A percentile compares a stretch with the other conserved stretches of the same genome.
Evolutionary conservation across 768 basidiomycete species (phyloP).

Genomic region (Daedaleopsis sinensis): DNA sequence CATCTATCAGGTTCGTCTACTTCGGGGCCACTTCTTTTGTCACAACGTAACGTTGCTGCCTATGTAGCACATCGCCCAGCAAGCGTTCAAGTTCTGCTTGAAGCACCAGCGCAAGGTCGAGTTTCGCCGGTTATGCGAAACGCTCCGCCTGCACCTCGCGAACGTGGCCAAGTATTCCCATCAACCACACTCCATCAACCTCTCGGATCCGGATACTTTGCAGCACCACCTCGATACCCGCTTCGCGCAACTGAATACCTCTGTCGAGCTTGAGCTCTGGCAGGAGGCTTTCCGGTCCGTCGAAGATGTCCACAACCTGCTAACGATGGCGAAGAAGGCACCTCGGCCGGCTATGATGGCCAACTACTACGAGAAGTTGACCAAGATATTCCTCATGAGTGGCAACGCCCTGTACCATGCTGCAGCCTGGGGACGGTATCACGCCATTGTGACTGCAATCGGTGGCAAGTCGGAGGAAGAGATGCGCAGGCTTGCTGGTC

Average conservation of each 20-base stretch:
- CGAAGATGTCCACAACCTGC: slow-evolving; percentile 95
- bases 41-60: slow-evolving; percentile 8
- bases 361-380: slow-evolving; percentile 97
- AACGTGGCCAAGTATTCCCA: slow-evolving; percentile 96
- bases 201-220: slow-evolving; percentile 92
- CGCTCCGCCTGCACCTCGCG: slow-evolving; percentile 89
- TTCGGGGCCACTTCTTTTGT: background rate
- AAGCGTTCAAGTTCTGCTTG: slow-evolving; percentile 97
- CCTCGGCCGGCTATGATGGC: slow-evolving; percentile 97
- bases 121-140: slow-evolving; percentile 96
- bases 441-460: slow-evolving; percentile 68
- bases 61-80: slow-evolving; percentile 86
- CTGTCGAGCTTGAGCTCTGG: slow-evolving; percentile 98
- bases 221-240: slow-evolving; percentile 96
- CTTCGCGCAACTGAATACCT: slow-evolving; percentile 94
- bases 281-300: slow-evolving; percentile 98
- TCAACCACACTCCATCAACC: slow-evolving; percentile 93
- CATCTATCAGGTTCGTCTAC: slow-evolving; percentile 82
- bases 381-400: slow-evolving; percentile 94
- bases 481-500: slow-evolving; percentile 78
- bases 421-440: slow-evolving; percentile 91
- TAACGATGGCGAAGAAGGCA: slow-evolving; percentile 91
- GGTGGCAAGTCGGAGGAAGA: slow-evolving; percentile 81
- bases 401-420: slow-evolving; percentile 96
- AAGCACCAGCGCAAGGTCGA: slow-evolving; percentile 94